Conservation (phyloP, 2,329 filamentous ascomycete genomes). For the Claviceps sp. region DNA sequence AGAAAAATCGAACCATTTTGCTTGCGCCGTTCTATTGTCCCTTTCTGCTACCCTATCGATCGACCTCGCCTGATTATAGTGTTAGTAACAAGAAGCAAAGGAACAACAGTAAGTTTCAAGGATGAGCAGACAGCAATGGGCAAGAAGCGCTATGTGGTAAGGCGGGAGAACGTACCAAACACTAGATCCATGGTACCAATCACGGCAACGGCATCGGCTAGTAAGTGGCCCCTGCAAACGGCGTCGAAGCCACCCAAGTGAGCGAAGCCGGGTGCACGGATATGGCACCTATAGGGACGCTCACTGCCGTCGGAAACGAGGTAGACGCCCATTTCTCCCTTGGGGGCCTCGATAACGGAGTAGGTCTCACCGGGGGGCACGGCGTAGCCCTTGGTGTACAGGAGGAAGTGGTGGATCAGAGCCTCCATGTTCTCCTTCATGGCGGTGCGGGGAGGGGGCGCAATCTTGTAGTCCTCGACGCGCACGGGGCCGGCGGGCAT, state of each 20-base stretch:
- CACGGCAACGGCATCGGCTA: slow-evolving; percentile 93
- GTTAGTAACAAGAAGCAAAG: background rate
- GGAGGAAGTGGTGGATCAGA: slow-evolving; percentile 95
- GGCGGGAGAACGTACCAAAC: slow-evolving; percentile 48
- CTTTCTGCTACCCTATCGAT: slow-evolving; percentile 31
- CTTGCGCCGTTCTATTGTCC: slow-evolving; percentile 5
- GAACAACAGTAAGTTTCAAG: no score
- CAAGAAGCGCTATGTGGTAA: no score
- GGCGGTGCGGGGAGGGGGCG: slow-evolving; percentile 83
- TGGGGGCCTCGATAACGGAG: slow-evolving; percentile 95
- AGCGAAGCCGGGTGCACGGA: slow-evolving; percentile 90
- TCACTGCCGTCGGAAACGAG: slow-evolving; percentile 93
- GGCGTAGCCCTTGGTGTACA: slow-evolving; percentile 96
- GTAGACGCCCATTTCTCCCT: slow-evolving; percentile 98
- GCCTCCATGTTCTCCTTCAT: slow-evolving; percentile 99
- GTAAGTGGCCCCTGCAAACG: slow-evolving; percentile 76
- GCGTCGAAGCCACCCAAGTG: slow-evolving; percentile 93
- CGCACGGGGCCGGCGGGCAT: slow-evolving; percentile 92
- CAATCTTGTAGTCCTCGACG: slow-evolving; percentile 97
- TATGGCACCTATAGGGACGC: slow-evolving; percentile 94
- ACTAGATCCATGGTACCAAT: slow-evolving; percentile 85
- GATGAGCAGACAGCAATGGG: no score
- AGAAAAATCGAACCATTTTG: slow-evolving; percentile 6
- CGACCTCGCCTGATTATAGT: slow-evolving; percentile 40
- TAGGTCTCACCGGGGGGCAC: slow-evolving; percentile 98